Evolutionary conservation across 2,329 filamentous ascomycete species (phyloP), one percentile per base, ranked within the genome.

Genomic region (Epichloe gansuensis): DNA sequence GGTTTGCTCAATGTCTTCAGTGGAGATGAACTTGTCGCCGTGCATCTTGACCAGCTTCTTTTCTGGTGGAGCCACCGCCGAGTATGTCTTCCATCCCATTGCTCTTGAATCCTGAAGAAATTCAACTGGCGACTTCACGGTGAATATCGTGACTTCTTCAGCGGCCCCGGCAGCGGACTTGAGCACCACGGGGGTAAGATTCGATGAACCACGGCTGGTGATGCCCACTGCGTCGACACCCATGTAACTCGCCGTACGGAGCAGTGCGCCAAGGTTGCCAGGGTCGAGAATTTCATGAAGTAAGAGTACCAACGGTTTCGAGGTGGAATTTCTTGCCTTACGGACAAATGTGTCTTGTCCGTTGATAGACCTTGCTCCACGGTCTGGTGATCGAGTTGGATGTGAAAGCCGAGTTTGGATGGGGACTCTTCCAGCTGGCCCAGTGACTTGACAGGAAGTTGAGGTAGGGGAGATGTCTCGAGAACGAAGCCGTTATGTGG

Each of bases 401-500:
- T 69, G 5, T 73, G 65, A 61, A 88, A 88, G 47, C 77, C 73
- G 0, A 72, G 63, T 57, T 63, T 70, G 50, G 60, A 67, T 1
- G 72, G 62, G 31, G 72, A 69, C 2, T 75, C 65, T 2, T 71
- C 69, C 4, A 81, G 64, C 2, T 67, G 56, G 0, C 76, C 75
- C 4, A 94, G 71, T 15, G 75, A 71, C 34, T 71, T 75, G 44
- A 91, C 72, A 0, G 86, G 88, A 2, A 81, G 71, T 58, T 84
- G 81, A 0, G 90, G 89, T 1, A 97, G 69, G 1, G 87, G 87
- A 0, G 90, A 95, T 13, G 86, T 82, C 69, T 98, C 93, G 3
- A 98, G 77, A 15, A 97, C 75, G 60, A 85, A 84, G 46, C 91
- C 91, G 63, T 97, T 96, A 69, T 98, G 91, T 37, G 91, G 89